Base-by-base conservation (phyloP, 805 yeast genomes). In the Yarrowia divulgata region DNA sequence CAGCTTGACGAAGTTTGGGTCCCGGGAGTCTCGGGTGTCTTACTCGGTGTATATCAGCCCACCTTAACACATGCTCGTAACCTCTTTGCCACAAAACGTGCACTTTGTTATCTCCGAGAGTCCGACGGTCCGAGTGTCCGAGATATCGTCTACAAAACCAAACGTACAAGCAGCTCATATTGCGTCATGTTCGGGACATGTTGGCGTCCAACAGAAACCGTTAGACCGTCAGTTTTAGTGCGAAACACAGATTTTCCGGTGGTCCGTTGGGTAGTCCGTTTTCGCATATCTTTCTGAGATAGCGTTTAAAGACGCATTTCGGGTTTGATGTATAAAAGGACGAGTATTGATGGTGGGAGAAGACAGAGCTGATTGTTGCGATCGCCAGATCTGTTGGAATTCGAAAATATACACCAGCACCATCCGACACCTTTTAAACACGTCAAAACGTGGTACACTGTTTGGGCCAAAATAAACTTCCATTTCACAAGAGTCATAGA, bases 211-310 rank as follows among this genome's bases (percentile, higher is more conserved):
- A 50, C 40, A 50, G 40, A 18, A 50, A 35, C 57, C 43, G 58
- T 54, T 54, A 43, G 43, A 37, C n/a, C 1, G 32, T 19, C 29
- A 10, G 14, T 35, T 54, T 54, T 54, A 54, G 58, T 19, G 43
- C 58, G 13, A n/a, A 34, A 16, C 13, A 50, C 39, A 4, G 40
- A 34, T 39, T 54, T 54, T 14, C 45, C 45, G 18, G 8, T 54
- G 39, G 35, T 54, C 60, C 60, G 60, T 37, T 54, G 45, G 23
- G 60, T 54, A 54, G 45, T 19, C 60, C 60, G 60, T 13, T 54
- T 54, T 54, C 60, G 60, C 60, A 54, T 23, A 19, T 54, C 45
- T 54, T 19, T 8, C 3, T 0, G 12, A 54, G 4, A 54, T 54
- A 54, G 23, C 45, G 60, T 54, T 54, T 54, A 54, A 54, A 29